These are phyloP conservation scores for Antitrichia curtipendula DNA, from an alignment of 225 moss, liverwort and hornwort species.

Conservation along the genomic window DNA sequence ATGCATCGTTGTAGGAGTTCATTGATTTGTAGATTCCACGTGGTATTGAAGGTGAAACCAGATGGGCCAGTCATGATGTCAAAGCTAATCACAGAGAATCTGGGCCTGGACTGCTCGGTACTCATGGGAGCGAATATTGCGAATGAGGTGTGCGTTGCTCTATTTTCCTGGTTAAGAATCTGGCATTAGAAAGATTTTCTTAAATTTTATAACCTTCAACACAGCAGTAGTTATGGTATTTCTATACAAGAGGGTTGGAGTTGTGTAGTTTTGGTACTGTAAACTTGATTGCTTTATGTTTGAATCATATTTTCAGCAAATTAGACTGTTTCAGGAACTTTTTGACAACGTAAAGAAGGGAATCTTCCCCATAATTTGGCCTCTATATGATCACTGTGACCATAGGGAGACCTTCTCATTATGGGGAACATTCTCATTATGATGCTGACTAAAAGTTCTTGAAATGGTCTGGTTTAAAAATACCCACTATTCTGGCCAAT, in stretches of 20 bases:
- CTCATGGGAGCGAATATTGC: slow-evolving; percentile 87
- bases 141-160: slow-evolving; percentile 31
- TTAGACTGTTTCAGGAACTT: neutral
- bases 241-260: neutral
- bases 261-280: neutral
- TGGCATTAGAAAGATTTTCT: neutral
- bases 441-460: neutral
- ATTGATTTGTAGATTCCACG: neutral
- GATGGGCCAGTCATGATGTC: slow-evolving; percentile 62
- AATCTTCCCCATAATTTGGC: too few species aligned
- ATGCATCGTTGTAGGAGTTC: neutral
- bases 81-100: slow-evolving; percentile 35
- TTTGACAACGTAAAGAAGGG: too few species aligned
- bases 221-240: neutral
- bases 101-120: slow-evolving; percentile 62
- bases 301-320: neutral
- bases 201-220: neutral
- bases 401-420: neutral
- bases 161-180: neutral
- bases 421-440: neutral
- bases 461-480: neutral
- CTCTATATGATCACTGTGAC: neutral
- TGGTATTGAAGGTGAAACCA: slow-evolving; percentile 44
- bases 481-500: neutral
- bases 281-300: neutral